Evolutionary conservation across 2,329 filamentous ascomycete species (phyloP).

Genomic region (Neonectria hederae): DNA sequence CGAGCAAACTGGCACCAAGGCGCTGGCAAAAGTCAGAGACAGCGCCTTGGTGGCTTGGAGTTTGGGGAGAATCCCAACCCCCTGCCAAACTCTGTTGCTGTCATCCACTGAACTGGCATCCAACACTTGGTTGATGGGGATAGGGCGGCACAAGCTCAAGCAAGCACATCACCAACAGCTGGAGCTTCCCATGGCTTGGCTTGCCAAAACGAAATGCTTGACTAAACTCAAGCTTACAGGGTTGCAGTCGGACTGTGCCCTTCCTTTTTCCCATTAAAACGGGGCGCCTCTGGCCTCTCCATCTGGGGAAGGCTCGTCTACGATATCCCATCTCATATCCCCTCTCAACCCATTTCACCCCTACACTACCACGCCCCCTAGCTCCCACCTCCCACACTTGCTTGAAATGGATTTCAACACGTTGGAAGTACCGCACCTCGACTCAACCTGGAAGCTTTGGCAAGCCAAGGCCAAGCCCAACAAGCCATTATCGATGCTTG

Average conservation of each 20-base stretch:
- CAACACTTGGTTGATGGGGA: background rate
- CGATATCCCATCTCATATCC: slow-evolving; percentile 5
- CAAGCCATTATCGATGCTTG: slow-evolving; percentile 9
- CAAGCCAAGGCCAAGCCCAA: background rate
- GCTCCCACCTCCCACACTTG: background rate
- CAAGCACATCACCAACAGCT: background rate
- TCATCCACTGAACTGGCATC: background rate
- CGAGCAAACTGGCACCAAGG: background rate
- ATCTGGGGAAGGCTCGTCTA: slow-evolving; percentile 9
- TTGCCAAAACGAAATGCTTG: background rate
- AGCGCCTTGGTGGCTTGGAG: background rate
- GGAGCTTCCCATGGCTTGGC: background rate
- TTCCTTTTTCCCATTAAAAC: background rate
- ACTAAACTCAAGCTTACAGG: background rate
- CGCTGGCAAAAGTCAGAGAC: background rate
- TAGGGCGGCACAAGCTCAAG: background rate
- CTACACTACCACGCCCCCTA: background rate
- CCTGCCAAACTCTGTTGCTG: slow-evolving; percentile 11
- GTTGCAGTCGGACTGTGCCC: background rate
- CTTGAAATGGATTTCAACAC: background rate
- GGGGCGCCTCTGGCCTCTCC: background rate
- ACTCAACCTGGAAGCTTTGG: background rate
- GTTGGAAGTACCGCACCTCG: slow-evolving; percentile 2
- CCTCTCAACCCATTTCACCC: slow-evolving; percentile 3
- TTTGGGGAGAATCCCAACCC: background rate